A percentile compares a stretch with the other conserved stretches of the same genome.
Conservation (phyloP, 2,329 filamentous ascomycete species). For the Colletotrichum liriopes region DNA sequence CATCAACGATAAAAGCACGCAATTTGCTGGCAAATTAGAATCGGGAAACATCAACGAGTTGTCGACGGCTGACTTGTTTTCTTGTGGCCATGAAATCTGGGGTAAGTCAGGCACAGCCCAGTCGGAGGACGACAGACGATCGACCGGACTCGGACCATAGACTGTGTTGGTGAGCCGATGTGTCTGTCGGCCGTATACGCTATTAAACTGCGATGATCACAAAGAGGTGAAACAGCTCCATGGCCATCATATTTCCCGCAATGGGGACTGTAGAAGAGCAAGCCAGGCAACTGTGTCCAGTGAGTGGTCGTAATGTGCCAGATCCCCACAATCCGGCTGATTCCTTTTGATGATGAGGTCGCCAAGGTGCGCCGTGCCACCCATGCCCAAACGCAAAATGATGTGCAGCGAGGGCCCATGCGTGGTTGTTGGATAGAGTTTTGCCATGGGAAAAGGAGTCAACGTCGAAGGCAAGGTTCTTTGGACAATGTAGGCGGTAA, state of each 20-base stretch:
- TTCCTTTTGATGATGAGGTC: background rate
- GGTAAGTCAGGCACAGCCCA: slow-evolving; percentile 19
- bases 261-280: background rate
- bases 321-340: slow-evolving; percentile 22
- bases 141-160: background rate
- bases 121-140: slow-evolving; percentile 11
- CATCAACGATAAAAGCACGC: background rate
- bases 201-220: background rate
- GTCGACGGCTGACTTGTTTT: slow-evolving; percentile 8
- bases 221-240: slow-evolving; percentile 8
- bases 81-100: slow-evolving; percentile 27
- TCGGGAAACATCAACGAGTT: background rate
- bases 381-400: slow-evolving; percentile 41
- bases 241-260: slow-evolving; percentile 11
- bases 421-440: slow-evolving; percentile 25
- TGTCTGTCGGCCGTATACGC: background rate
- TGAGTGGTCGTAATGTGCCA: slow-evolving; percentile 24
- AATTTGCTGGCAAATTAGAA: background rate
- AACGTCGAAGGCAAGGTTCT: slow-evolving; percentile 2
- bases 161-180: slow-evolving; percentile 9
- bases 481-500: background rate
- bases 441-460: slow-evolving; percentile 19
- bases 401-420: slow-evolving; percentile 34
- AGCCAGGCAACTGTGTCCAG: slow-evolving; percentile 15
- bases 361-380: slow-evolving; percentile 31